These are phyloP conservation scores for Phycomyces nitens DNA, from an alignment of 192 early-diverging fungal genomes.

Conservation along the genomic window DNA sequence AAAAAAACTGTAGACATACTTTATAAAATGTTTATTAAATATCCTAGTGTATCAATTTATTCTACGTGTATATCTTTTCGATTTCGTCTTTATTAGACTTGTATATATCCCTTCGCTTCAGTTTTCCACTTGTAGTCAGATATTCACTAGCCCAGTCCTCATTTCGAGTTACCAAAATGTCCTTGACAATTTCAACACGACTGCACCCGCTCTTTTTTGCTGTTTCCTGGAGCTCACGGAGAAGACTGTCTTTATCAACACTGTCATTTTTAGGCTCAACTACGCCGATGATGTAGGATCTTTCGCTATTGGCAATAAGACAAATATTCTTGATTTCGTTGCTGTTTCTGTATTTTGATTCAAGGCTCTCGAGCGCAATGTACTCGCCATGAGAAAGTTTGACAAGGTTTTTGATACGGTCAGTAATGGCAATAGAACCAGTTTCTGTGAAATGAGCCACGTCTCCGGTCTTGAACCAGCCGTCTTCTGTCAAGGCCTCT, in stretches of 20 bases:
- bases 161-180: slow-evolving; percentile 48
- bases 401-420: slow-evolving; percentile 79
- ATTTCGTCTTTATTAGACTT: slow-evolving; percentile 29
- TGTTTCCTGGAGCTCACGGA: slow-evolving; percentile 49
- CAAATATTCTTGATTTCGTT: slow-evolving; percentile 71
- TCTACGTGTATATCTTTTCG: slow-evolving; percentile 27
- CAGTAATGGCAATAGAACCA: slow-evolving; percentile 67
- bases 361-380: slow-evolving; percentile 54
- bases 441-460: slow-evolving; percentile 37
- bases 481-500: slow-evolving; percentile 47
- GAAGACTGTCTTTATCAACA: slow-evolving; percentile 43
- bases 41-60: not conserved
- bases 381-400: slow-evolving; percentile 75
- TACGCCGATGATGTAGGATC: slow-evolving; percentile 63
- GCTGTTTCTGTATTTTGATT: slow-evolving; percentile 71
- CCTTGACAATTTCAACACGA: slow-evolving; percentile 59
- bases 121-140: slow-evolving; percentile 74
- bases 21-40: no score
- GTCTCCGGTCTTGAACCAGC: slow-evolving; percentile 59
- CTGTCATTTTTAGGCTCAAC: slow-evolving; percentile 53
- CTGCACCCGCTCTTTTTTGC: slow-evolving; percentile 56
- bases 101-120: slow-evolving; percentile 57
- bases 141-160: slow-evolving; percentile 69
- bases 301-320: slow-evolving; percentile 63
- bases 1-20: no score